Evolutionary conservation across 2,329 filamentous ascomycete genomes (phyloP).

Genomic region (Albophoma yamanashiensis): DNA sequence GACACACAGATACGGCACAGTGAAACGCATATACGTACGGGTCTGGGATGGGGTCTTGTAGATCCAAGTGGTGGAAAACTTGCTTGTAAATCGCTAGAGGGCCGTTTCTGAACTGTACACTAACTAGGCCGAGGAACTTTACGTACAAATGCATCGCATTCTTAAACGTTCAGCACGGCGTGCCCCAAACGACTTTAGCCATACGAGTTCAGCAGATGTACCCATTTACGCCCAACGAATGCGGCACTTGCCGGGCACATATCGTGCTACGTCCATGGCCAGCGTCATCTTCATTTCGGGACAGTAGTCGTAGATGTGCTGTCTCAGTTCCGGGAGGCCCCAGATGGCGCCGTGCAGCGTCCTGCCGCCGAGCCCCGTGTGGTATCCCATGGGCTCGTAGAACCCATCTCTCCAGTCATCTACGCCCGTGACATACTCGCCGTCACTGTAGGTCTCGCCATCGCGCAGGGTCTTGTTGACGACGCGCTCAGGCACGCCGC

Average conservation of each 20-base stretch:
- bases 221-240: conserved; percentile 7
- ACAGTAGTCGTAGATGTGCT: conserved; percentile 45
- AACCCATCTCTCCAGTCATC: conserved; percentile 41
- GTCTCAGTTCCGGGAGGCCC: conserved; percentile 33
- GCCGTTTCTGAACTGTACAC: background rate
- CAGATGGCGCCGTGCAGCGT: conserved; percentile 35
- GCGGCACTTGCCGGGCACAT: conserved; percentile 36
- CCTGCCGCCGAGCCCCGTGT: conserved; percentile 38
- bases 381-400: conserved; percentile 49
- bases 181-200: too few relatives aligned
- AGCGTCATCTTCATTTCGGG: conserved; percentile 49
- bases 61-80: background rate
- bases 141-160: background rate
- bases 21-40: background rate
- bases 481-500: conserved; percentile 16
- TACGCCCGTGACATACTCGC: conserved; percentile 24
- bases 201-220: background rate
- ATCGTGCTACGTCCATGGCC: conserved; percentile 41
- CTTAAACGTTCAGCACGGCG: background rate
- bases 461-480: conserved; percentile 10
- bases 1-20: background rate
- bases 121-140: background rate
- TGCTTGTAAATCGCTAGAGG: background rate
- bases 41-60: background rate
- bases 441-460: conserved; percentile 13